Evolutionary conservation across 1,139 yeast genomes (phyloP).

Genomic region (Saccharomycopsis hybrid): DNA sequence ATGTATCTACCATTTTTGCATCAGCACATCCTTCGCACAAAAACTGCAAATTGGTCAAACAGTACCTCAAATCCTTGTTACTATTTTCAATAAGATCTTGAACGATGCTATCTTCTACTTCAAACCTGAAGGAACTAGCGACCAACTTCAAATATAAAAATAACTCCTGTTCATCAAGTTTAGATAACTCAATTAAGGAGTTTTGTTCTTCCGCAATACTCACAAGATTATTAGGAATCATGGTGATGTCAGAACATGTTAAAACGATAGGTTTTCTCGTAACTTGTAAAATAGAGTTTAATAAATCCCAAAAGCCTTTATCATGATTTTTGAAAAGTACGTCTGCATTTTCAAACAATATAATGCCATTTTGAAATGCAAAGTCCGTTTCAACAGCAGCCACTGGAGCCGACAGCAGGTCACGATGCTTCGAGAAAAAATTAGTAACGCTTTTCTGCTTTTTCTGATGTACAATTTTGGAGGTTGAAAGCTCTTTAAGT

Average conservation of each 20-base stretch:
- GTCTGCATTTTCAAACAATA: constrained; percentile 83
- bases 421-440: constrained; percentile 22
- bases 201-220: constrained; percentile 40
- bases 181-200: constrained; percentile 32
- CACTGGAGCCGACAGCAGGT: too few relatives aligned
- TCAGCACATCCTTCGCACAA: constrained; percentile 44
- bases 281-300: constrained; percentile 54
- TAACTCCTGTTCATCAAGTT: constrained; percentile 29
- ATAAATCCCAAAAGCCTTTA: constrained; percentile 70
- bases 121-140: constrained; percentile 30
- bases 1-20: too few relatives aligned
- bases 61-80: constrained; percentile 47
- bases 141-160: constrained; percentile 38
- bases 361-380: constrained; percentile 55
- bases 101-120: constrained; percentile 33
- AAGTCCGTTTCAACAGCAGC: constrained; percentile 18
- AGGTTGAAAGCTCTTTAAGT: constrained; percentile 75
- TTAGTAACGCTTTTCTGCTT: constrained; percentile 18
- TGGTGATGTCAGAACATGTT: constrained; percentile 55
- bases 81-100: constrained; percentile 31
- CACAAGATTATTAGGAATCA: constrained; percentile 48
- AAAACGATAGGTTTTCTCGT: constrained; percentile 77
- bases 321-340: constrained; percentile 70
- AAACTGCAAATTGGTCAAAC: constrained; percentile 51
- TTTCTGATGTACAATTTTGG: constrained; percentile 63